Evolutionary conservation across 345 rosid species (phyloP).

Genomic region (Lagerstroemia speciosa): DNA sequence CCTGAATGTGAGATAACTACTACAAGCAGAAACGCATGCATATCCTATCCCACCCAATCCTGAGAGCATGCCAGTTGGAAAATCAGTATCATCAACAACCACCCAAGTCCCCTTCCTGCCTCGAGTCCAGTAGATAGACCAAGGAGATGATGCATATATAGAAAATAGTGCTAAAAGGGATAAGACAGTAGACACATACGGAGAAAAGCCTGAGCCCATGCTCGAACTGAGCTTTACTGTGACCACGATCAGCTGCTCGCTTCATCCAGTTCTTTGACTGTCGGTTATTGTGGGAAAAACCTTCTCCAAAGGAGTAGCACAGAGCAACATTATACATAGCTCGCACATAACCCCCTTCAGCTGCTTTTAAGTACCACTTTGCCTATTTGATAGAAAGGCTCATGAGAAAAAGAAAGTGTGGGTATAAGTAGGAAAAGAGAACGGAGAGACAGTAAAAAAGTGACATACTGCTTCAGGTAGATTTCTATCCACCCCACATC

Average conservation of each 20-base stretch:
- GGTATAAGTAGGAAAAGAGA: not conserved
- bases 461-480: constrained; percentile 56
- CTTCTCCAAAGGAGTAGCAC: constrained; percentile 75
- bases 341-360: constrained; percentile 72
- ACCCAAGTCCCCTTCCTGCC: too few relatives aligned
- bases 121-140: too few relatives aligned
- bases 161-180: not conserved
- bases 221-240: constrained; percentile 81
- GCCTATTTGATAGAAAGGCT: constrained; percentile 30
- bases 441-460: not conserved
- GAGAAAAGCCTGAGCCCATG: constrained; percentile 78
- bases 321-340: constrained; percentile 85
- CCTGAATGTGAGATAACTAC: too few relatives aligned
- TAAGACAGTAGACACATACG: constrained; percentile 27
- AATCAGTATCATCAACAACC: too few relatives aligned
- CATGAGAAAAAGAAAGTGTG: not conserved
- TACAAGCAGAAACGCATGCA: too few relatives aligned
- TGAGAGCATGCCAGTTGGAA: too few relatives aligned
- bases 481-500: constrained; percentile 42
- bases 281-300: constrained; percentile 42
- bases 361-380: constrained; percentile 75
- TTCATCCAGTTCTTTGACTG: constrained; percentile 87
- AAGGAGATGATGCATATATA: not conserved
- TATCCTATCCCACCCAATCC: too few relatives aligned
- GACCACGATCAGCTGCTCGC: constrained; percentile 83